Evolutionary conservation across 257 asterid genomes (phyloP).

Genomic region (Orobanche coerulescens): DNA sequence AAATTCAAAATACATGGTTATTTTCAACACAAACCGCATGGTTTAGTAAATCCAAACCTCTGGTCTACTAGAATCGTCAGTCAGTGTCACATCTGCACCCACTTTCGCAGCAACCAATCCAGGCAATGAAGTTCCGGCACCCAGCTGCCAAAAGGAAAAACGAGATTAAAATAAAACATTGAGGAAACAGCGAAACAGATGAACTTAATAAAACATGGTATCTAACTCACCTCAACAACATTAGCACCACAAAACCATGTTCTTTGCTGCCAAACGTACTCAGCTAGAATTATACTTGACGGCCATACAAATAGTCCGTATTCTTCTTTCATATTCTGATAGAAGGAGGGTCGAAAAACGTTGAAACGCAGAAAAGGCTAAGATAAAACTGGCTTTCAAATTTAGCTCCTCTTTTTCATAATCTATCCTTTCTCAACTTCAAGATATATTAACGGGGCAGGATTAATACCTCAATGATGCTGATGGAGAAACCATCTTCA

Average conservation of each 20-base stretch:
- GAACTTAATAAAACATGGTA: background rate
- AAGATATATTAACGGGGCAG: background rate
- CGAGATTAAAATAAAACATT: background rate
- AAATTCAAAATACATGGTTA: background rate
- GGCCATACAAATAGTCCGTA: slow-evolving; percentile 97
- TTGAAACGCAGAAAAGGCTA: background rate
- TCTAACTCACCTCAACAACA: slow-evolving; percentile 65
- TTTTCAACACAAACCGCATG: background rate
- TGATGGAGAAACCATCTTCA: slow-evolving; percentile 48
- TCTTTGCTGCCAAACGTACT: slow-evolving; percentile 82
- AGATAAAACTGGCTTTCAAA: background rate
- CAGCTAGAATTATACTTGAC: slow-evolving; percentile 78
- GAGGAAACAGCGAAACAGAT: slow-evolving; percentile 17
- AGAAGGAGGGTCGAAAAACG: slow-evolving; percentile 3
- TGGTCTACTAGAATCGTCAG: slow-evolving; percentile 51
- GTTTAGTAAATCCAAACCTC: slow-evolving; percentile 42
- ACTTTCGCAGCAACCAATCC: slow-evolving; percentile 89
- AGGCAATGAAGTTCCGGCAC: slow-evolving; percentile 97
- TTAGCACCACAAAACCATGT: slow-evolving; percentile 58
- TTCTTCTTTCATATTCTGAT: slow-evolving; percentile 88
- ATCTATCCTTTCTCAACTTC: background rate
- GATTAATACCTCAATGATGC: slow-evolving; percentile 50
- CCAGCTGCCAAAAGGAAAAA: slow-evolving; percentile 44
- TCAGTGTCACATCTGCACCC: slow-evolving; percentile 78
- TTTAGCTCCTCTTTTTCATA: background rate